Conservation (phyloP, 495 filamentous ascomycete genomes). For the Bombardia bombarda region DNA sequence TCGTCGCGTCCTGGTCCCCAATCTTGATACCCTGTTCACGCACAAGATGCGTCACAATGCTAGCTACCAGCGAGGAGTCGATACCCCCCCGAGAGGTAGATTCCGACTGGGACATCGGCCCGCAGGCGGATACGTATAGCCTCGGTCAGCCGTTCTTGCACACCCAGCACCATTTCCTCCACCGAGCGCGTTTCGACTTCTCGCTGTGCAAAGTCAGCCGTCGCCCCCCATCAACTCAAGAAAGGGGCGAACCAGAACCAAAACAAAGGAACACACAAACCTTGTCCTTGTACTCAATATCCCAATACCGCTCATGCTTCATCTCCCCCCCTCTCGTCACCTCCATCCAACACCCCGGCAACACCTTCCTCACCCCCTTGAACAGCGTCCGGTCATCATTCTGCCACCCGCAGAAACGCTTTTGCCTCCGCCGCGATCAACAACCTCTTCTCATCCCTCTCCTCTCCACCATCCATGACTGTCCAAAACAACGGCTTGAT, state of each 20-base stretch:
- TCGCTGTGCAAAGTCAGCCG: conserved; percentile 6
- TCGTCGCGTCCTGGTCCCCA: conserved; percentile 24
- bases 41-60: conserved; percentile 43
- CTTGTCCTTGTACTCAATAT: conserved; percentile 40
- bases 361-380: conserved; percentile 35
- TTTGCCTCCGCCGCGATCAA: conserved; percentile 39
- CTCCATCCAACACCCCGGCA: conserved; percentile 26
- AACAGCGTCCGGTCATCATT: conserved; percentile 36
- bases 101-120: conserved; percentile 45
- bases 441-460: conserved; percentile 19
- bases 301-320: conserved; percentile 36
- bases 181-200: conserved; percentile 24
- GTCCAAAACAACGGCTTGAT: conserved; percentile 49
- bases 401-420: conserved; percentile 34
- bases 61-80: conserved; percentile 43
- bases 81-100: conserved; percentile 48
- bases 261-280: conserved; percentile 10
- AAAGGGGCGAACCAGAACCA: neutral
- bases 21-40: conserved; percentile 26
- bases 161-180: conserved; percentile 38
- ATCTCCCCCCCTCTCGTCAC: conserved; percentile 19
- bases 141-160: conserved; percentile 37
- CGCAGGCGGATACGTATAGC: conserved; percentile 39
- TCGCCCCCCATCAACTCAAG: neutral
- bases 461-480: conserved; percentile 5